These are phyloP conservation scores for Pharus latifolius DNA, from an alignment of 176 grass and related monocot species.

Conservation along the genomic window DNA sequence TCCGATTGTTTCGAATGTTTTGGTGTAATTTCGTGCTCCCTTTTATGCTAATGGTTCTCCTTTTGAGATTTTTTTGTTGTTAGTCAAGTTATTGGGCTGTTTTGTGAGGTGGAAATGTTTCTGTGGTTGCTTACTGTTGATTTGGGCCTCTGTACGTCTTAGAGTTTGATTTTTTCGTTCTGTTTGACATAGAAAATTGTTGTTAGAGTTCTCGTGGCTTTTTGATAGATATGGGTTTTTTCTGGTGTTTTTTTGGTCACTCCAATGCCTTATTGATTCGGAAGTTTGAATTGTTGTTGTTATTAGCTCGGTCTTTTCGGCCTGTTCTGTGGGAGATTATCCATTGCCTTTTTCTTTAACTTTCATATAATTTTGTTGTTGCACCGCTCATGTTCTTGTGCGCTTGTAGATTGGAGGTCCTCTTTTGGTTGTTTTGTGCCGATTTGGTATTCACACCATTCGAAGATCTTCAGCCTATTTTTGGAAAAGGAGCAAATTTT, in stretches of 20 bases:
- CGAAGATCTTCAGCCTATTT: neutral
- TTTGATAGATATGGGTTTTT: neutral
- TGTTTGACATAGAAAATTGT: neutral
- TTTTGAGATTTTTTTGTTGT: neutral
- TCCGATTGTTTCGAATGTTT: constrained; percentile 8
- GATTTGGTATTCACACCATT: neutral
- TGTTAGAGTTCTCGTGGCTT: neutral
- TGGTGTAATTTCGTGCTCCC: neutral
- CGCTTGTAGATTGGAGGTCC: neutral
- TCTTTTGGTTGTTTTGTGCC: neutral
- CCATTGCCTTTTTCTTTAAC: neutral
- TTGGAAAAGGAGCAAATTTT: constrained; percentile 14
- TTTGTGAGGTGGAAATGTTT: neutral
- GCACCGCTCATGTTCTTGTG: neutral
- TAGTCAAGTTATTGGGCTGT: neutral
- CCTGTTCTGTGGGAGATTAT: neutral
- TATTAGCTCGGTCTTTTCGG: neutral
- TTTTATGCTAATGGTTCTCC: neutral
- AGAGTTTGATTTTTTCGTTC: neutral
- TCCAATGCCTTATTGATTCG: constrained; percentile 12
- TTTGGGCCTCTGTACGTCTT: neutral
- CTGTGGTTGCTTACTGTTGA: constrained; percentile 2
- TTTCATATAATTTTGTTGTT: neutral
- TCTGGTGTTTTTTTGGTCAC: neutral
- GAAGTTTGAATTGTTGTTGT: constrained; percentile 18